Evolutionary conservation across 202 grass and related monocot species (phyloP).

Genomic region (Dendrocalamus latiflorus): DNA sequence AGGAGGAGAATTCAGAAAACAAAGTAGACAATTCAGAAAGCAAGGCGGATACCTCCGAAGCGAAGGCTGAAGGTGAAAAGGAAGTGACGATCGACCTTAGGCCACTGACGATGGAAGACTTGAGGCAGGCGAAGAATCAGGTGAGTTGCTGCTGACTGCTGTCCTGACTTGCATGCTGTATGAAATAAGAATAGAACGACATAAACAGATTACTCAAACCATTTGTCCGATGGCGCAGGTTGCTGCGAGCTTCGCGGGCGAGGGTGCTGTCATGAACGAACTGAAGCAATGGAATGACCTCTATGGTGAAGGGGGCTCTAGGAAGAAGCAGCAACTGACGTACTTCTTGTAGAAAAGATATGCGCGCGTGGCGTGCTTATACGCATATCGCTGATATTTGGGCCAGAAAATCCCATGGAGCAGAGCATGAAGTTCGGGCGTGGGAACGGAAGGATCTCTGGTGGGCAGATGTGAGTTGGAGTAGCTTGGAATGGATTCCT

Average conservation of each 20-base stretch:
- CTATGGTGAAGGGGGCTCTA: slow-evolving; percentile 87
- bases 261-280: slow-evolving; percentile 83
- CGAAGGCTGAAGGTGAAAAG: slow-evolving; percentile 22
- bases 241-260: slow-evolving; percentile 70
- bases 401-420: neutral
- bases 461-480: neutral
- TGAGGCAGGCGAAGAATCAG: slow-evolving; percentile 86
- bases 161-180: neutral
- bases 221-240: slow-evolving; percentile 44
- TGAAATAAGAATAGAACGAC: neutral
- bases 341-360: slow-evolving; percentile 65
- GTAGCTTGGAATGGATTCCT: neutral
- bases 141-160: slow-evolving; percentile 28
- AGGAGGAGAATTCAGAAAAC: slow-evolving; percentile 1
- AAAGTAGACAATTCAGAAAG: slow-evolving; percentile 15
- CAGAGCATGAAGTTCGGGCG: too few relatives aligned
- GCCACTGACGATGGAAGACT: slow-evolving; percentile 86
- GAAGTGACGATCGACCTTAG: slow-evolving; percentile 44
- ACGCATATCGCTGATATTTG: neutral
- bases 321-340: slow-evolving; percentile 85
- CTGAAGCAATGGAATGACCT: too few relatives aligned
- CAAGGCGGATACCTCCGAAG: slow-evolving; percentile 20
- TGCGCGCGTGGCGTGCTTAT: too few relatives aligned
- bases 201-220: neutral
- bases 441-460: too few relatives aligned